phyloP scores from a whole-genome alignment of 805 yeast species.

The Metschnikowia shivogae region DNA sequence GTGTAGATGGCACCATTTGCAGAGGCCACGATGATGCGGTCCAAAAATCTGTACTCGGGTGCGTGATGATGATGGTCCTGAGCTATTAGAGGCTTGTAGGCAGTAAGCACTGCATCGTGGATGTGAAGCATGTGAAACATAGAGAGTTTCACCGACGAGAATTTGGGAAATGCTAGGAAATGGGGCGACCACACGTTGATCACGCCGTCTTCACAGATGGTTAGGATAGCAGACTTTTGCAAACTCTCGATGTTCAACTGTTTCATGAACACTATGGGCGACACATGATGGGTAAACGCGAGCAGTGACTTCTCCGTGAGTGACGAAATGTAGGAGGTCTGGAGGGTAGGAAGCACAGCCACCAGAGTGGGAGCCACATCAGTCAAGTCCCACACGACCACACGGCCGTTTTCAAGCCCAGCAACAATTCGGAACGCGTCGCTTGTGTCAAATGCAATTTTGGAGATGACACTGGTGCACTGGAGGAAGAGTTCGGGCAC shows the following conservation, averaged over 20 bases:
- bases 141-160: slow-evolving; percentile 11
- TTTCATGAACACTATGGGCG: slow-evolving; percentile 13
- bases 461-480: slow-evolving; percentile 37
- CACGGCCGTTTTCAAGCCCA: slow-evolving; percentile 47
- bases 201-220: slow-evolving; percentile 17
- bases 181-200: slow-evolving; percentile 20
- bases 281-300: slow-evolving; percentile 10
- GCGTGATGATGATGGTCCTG: slow-evolving; percentile 9
- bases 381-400: slow-evolving; percentile 48
- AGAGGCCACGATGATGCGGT: slow-evolving; percentile 11
- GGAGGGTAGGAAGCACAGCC: slow-evolving; percentile 18
- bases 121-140: neutral
- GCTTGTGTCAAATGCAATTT: slow-evolving; percentile 37
- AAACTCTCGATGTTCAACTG: slow-evolving; percentile 9
- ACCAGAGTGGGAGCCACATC: slow-evolving; percentile 14
- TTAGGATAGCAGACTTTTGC: slow-evolving; percentile 11
- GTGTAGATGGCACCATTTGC: slow-evolving; percentile 8
- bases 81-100: neutral
- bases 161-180: slow-evolving; percentile 18
- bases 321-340: slow-evolving; percentile 13
- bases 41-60: slow-evolving; percentile 14
- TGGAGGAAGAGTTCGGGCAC: slow-evolving; percentile 38
- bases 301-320: slow-evolving; percentile 2
- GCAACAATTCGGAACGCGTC: slow-evolving; percentile 42
- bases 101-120: neutral